Percentiles rank a stretch among this genome's conserved stretches.
Conservation (phyloP, 805 yeast genomes). For the Priceomyces castillae region DNA sequence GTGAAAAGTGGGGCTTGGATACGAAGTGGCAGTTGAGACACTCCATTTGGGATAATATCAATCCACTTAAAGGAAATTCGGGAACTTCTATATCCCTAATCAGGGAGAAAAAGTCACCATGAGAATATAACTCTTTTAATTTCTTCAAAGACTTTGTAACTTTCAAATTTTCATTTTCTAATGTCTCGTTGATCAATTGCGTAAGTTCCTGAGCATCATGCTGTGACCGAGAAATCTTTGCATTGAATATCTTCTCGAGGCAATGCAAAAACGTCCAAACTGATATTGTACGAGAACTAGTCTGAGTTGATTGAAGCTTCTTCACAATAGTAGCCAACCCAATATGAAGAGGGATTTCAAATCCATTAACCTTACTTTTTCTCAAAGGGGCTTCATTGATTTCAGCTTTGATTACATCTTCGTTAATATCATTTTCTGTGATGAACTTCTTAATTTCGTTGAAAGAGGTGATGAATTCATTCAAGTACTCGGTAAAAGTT, state of each 20-base stretch:
- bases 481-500: conserved; percentile 56
- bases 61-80: conserved; percentile 71
- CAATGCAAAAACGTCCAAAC: conserved; percentile 78
- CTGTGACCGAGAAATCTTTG: conserved; percentile 72
- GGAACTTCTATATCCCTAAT: conserved; percentile 40
- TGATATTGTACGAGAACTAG: conserved; percentile 52
- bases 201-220: conserved; percentile 95
- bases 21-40: conserved; percentile 66
- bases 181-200: conserved; percentile 74
- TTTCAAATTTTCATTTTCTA: conserved; percentile 60
- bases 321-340: conserved; percentile 51
- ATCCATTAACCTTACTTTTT: conserved; percentile 18
- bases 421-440: conserved; percentile 17
- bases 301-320: conserved; percentile 62
- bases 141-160: conserved; percentile 33
- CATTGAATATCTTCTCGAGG: conserved; percentile 68
- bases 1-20: conserved; percentile 56
- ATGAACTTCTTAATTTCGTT: conserved; percentile 20
- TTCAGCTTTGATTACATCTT: conserved; percentile 1
- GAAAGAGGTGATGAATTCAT: conserved; percentile 32
- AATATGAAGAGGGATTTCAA: conserved; percentile 51
- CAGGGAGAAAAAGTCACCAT: conserved; percentile 5
- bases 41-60: conserved; percentile 59
- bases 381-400: conserved; percentile 4
- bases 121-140: conserved; percentile 11